Evolutionary conservation across 2,329 filamentous ascomycete species (phyloP).

Genomic region (Exophiala sp.): DNA sequence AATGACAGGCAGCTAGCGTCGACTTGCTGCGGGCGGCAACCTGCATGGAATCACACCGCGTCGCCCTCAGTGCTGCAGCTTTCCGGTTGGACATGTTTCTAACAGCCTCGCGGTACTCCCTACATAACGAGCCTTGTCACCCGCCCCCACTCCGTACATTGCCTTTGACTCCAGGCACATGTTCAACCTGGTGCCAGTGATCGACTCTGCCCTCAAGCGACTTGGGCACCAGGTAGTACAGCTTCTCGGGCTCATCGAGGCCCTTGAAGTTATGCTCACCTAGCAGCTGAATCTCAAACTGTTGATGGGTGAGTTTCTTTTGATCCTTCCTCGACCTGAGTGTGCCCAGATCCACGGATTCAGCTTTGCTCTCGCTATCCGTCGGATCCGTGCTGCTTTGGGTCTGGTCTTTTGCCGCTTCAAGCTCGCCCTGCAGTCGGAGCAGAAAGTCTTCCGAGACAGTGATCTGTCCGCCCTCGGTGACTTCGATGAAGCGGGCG

Average conservation of each 20-base stretch:
- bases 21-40: no score
- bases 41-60: no score
- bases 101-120: no score
- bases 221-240: conserved; percentile 24
- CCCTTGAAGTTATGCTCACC: conserved; percentile 25
- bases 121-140: background rate
- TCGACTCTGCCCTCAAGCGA: conserved; percentile 22
- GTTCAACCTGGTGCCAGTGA: conserved; percentile 23
- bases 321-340: conserved; percentile 12
- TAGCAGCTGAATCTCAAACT: conserved; percentile 20
- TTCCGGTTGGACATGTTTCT: background rate
- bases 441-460: conserved; percentile 23
- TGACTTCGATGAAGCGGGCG: conserved; percentile 25
- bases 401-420: background rate
- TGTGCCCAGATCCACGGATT: conserved; percentile 2
- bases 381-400: no score
- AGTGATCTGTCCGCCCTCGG: conserved; percentile 25
- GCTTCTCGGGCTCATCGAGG: conserved; percentile 17
- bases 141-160: conserved; percentile 9
- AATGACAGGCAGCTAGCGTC: no score
- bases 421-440: conserved; percentile 18
- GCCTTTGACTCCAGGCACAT: conserved; percentile 22
- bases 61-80: no score
- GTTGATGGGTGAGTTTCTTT: conserved; percentile 13
- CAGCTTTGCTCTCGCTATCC: background rate